These are phyloP conservation scores for Tricholoma matsutake DNA, from an alignment of 768 basidiomycete species.

Conservation along the genomic window DNA sequence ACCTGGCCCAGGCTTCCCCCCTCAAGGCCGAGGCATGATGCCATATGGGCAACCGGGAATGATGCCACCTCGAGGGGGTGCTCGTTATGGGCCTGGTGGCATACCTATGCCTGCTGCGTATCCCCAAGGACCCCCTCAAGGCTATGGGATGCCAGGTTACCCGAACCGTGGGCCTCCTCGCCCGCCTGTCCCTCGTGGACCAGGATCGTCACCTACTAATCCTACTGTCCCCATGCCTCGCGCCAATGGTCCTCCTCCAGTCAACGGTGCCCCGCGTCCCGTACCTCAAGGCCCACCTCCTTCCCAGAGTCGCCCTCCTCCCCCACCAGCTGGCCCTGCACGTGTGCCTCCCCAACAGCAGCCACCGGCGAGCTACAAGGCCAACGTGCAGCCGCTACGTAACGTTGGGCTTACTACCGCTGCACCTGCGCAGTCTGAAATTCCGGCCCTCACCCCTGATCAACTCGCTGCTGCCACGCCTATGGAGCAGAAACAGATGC, in stretches of 20 bases:
- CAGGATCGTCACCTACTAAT: constrained; percentile 67
- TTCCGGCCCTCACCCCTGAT: constrained; percentile 44
- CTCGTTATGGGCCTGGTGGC: constrained; percentile 35
- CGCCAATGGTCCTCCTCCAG: constrained; percentile 55
- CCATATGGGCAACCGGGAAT: constrained; percentile 83
- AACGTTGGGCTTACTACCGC: constrained; percentile 30
- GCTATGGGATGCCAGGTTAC: constrained; percentile 69
- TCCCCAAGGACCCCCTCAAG: constrained; percentile 64
- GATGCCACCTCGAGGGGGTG: constrained; percentile 79
- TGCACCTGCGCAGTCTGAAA: constrained; percentile 26
- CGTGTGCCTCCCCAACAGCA: constrained; percentile 30
- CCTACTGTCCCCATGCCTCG: constrained; percentile 63
- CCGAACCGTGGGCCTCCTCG: constrained; percentile 60
- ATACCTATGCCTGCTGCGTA: constrained; percentile 78
- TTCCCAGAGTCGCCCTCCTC: constrained; percentile 37
- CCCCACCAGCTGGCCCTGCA: constrained; percentile 39
- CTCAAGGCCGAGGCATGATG: constrained; percentile 77
- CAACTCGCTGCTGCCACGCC: constrained; percentile 60
- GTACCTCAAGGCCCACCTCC: constrained; percentile 48
- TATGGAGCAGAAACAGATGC: constrained; percentile 97
- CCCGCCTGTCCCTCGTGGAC: constrained; percentile 62
- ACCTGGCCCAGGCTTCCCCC: constrained; percentile 77
- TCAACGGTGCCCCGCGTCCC: constrained; percentile 50
- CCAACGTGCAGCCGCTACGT: constrained; percentile 28
- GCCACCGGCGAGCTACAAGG: constrained; percentile 28